phyloP scores from a whole-genome alignment of 768 basidiomycete genomes.

The Tylopilus plumbeoviolaceoides region DNA sequence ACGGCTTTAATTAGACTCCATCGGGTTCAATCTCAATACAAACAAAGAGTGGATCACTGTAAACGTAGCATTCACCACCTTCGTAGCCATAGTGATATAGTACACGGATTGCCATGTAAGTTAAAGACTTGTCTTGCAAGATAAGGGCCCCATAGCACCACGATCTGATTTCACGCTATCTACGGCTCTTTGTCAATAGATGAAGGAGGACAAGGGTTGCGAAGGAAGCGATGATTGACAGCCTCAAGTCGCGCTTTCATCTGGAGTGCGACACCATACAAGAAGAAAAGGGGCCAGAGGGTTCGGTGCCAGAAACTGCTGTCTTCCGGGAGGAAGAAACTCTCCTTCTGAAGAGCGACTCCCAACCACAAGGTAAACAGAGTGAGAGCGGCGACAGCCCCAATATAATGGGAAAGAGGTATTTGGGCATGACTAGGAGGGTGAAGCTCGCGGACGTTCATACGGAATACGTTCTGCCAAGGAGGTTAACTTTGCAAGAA shows the following conservation, averaged over 20 bases:
- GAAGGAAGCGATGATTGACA: background rate
- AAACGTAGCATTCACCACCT: too few species aligned
- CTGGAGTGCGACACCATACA: slow-evolving; percentile 1
- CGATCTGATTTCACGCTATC: background rate
- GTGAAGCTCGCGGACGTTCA: slow-evolving; percentile 30
- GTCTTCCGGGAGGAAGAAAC: slow-evolving; percentile 5
- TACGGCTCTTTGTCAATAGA: background rate
- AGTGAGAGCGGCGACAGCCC: slow-evolving; percentile 42
- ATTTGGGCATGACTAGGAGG: slow-evolving; percentile 9
- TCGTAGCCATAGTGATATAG: too few species aligned
- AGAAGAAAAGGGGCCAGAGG: slow-evolving; percentile 22
- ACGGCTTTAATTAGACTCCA: too few species aligned
- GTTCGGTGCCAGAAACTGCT: slow-evolving; percentile 10
- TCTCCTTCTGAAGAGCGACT: slow-evolving; percentile 43
- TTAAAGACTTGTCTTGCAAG: too few species aligned
- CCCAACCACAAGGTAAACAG: slow-evolving; percentile 49
- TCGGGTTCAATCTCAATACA: too few species aligned
- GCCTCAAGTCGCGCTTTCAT: background rate
- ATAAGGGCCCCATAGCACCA: too few species aligned
- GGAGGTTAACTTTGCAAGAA: slow-evolving; percentile 6
- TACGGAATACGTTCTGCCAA: slow-evolving; percentile 29
- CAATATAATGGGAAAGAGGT: slow-evolving; percentile 38
- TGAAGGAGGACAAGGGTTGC: background rate
- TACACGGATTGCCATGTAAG: too few species aligned
- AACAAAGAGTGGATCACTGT: too few species aligned